Conservation (phyloP, 2,329 filamentous ascomycete genomes). For the Colletotrichum coccodes region DNA sequence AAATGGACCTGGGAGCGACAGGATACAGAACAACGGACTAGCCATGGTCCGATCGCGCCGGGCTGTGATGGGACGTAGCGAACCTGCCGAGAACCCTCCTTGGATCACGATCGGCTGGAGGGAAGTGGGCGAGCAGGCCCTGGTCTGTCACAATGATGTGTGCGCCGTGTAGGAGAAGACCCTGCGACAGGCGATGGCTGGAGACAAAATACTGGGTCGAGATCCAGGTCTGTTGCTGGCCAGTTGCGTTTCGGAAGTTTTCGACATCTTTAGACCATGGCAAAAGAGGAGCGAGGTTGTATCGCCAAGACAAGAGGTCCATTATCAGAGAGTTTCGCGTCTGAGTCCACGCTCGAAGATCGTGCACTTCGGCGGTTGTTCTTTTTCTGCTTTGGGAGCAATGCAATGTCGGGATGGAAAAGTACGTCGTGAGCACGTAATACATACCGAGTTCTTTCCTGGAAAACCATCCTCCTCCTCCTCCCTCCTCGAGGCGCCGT, state of each 20-base stretch:
- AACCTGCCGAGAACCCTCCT: background rate
- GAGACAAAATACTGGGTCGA: conserved; percentile 4
- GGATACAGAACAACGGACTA: background rate
- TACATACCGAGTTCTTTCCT: too few relatives aligned
- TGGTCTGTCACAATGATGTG: background rate
- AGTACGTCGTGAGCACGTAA: background rate
- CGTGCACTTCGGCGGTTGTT: background rate
- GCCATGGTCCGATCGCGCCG: background rate
- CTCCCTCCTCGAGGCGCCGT: background rate
- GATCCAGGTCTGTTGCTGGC: background rate
- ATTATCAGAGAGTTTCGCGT: background rate
- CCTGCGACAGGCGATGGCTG: background rate
- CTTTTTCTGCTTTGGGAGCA: background rate
- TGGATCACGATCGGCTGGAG: conserved; percentile 6
- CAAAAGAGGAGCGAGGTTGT: background rate
- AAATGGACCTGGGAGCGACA: background rate
- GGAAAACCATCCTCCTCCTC: background rate
- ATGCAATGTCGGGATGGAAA: background rate
- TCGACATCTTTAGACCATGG: background rate
- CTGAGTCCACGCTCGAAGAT: background rate
- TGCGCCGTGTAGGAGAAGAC: background rate
- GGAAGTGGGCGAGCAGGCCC: background rate
- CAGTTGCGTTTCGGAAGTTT: background rate
- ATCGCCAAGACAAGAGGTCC: background rate
- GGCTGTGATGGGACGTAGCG: background rate